Percentiles rank a stretch among this genome's conserved stretches.
These are phyloP conservation scores for Wickerhamomyces sp. DNA, from an alignment of 1,139 yeast species.

Conservation along the genomic window DNA sequence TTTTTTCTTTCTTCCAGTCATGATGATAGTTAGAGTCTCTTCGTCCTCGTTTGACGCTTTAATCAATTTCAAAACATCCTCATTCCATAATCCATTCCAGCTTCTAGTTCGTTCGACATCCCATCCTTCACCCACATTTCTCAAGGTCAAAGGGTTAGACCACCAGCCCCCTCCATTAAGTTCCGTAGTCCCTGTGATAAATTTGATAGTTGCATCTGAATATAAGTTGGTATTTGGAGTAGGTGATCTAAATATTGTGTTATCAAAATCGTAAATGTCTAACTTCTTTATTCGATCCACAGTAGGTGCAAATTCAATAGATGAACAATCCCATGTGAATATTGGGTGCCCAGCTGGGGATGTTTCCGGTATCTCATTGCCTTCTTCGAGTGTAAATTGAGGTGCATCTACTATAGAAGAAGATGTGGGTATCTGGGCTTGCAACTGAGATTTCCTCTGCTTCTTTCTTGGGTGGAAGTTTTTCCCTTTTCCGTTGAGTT, in stretches of 20 bases:
- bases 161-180: conserved; percentile 43
- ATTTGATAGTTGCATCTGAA: conserved; percentile 25
- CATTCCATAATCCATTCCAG: conserved; percentile 38
- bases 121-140: conserved; percentile 31
- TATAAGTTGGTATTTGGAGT: conserved; percentile 35
- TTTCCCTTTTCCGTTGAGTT: too few relatives aligned
- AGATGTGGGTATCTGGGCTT: too few relatives aligned
- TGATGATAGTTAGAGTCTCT: conserved; percentile 31
- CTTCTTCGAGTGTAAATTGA: too few relatives aligned
- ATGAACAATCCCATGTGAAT: conserved; percentile 15
- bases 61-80: conserved; percentile 31
- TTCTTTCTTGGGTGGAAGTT: too few relatives aligned
- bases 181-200: conserved; percentile 24
- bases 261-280: conserved; percentile 44
- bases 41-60: conserved; percentile 28
- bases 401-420: too few relatives aligned
- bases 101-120: conserved; percentile 20
- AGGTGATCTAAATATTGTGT: conserved; percentile 40
- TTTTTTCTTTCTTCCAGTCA: conserved; percentile 36
- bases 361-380: too few relatives aligned
- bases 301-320: conserved; percentile 4
- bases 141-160: conserved; percentile 32
- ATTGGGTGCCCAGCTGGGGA: conserved; percentile 10
- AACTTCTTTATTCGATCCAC: conserved; percentile 22
- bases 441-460: too few relatives aligned